Evolutionary conservation across 306 rosid species (phyloP).

Genomic region (Heteromeles arbutifolia): DNA sequence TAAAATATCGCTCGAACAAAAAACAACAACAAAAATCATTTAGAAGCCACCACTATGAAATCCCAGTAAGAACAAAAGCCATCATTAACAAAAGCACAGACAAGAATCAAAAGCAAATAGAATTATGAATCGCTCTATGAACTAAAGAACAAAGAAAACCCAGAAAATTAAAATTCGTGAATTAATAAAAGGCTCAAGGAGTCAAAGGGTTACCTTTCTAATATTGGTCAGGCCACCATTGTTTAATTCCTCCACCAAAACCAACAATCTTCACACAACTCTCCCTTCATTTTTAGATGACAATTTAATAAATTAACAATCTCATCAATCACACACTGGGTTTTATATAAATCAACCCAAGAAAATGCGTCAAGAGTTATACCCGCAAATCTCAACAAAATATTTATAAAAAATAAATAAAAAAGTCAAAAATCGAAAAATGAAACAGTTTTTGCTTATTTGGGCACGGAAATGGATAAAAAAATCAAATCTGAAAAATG

Average conservation of each 20-base stretch:
- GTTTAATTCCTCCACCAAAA: conserved; percentile 33
- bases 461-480: conserved; percentile 12
- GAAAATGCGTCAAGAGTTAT: conserved; percentile 32
- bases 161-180: conserved; percentile 8
- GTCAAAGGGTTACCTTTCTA: conserved; percentile 33
- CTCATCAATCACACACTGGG: neutral
- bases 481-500: conserved; percentile 5
- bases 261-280: conserved; percentile 29
- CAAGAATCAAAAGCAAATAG: conserved; percentile 36
- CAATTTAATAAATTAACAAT: conserved; percentile 6
- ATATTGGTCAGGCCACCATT: conserved; percentile 16
- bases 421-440: neutral
- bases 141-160: neutral
- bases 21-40: conserved; percentile 25
- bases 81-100: conserved; percentile 37
- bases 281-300: conserved; percentile 23
- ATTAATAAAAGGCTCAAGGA: neutral
- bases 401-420: neutral
- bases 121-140: conserved; percentile 10
- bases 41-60: conserved; percentile 8
- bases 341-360: neutral
- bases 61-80: conserved; percentile 22
- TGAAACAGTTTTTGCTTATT: neutral
- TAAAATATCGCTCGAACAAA: no score
- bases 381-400: conserved; percentile 22